Evolutionary conservation across 2,329 filamentous ascomycete genomes (phyloP), one percentile per base, ranked within the genome.

Genomic region (Trichoderma breve): DNA sequence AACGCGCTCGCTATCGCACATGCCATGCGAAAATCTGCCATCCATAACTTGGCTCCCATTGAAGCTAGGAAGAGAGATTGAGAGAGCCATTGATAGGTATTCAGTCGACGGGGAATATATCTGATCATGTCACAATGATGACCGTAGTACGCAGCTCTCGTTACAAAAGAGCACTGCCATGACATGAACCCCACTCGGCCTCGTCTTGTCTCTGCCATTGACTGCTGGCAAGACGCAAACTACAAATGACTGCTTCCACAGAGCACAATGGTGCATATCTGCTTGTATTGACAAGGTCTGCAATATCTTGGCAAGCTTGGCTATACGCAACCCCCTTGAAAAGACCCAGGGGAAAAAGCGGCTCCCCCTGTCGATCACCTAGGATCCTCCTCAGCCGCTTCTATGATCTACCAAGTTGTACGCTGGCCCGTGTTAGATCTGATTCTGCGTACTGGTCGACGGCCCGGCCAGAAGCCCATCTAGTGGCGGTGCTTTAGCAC

Each of bases 291-390:
- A 39, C 32, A 11, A 39, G 34, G 58, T 6, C 12, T 39, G 32
- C 32, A 32, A 9, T 15, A 39, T 58, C 51, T 57, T 64, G 26
- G 62, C 62, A 53, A 24, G 32, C 32, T 34, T 34, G 32, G 32
- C 32, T 34, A 34, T 36, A 57, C 34, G 36, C 64, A 26, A n/a
- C 30, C 47, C 63, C 63, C 64, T 26, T 57, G 64, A 60, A 58
- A 32, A 15, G 32, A 39, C 53, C 34, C 24, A 32, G 34, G 14
- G 6, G 21, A 7, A 68, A 58, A 68, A 68, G 53, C 53, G 65
- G 65, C 53, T 68, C 65, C 65, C 66, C 66, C 66, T 69, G 66
- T 69, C 66, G 66, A 69, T 69, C 66, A 61, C 34, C 64, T 26
- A 32, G 43, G 34, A 60, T 53, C 53, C 21, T 43, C 43, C 21